Evolutionary conservation across 306 rosid genomes (phyloP).

Genomic region (Arachis hypogaea): DNA sequence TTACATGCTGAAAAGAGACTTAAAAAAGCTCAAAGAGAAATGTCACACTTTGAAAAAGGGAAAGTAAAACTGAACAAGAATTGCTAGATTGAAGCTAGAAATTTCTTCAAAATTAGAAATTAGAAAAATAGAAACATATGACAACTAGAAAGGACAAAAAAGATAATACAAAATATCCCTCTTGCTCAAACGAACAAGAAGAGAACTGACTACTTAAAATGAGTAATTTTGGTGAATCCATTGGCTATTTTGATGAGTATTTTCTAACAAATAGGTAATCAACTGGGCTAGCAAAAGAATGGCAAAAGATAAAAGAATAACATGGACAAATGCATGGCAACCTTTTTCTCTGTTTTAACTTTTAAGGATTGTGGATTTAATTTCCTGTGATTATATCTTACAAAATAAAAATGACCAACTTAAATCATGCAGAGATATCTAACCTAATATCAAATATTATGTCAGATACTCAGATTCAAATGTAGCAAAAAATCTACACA

Average conservation of each 20-base stretch:
- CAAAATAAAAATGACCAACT: constrained; percentile 10
- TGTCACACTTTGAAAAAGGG: background rate
- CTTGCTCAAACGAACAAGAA: background rate
- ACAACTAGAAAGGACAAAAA: constrained; percentile 11
- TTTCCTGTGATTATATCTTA: background rate
- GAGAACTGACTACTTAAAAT: background rate
- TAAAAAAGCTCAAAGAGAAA: background rate
- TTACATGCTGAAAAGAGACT: background rate
- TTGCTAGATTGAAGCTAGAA: constrained; percentile 9
- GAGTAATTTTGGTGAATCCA: background rate
- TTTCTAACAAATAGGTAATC: background rate
- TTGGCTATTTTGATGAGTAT: background rate
- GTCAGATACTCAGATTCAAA: constrained; percentile 24
- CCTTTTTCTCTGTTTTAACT: constrained; percentile 10
- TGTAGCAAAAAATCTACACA: constrained; percentile 11
- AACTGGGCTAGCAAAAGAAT: background rate
- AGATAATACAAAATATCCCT: background rate
- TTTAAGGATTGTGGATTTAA: background rate
- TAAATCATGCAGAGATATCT: constrained; percentile 23
- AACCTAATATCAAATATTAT: background rate
- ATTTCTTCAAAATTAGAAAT: constrained; percentile 4
- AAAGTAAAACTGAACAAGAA: constrained; percentile 20
- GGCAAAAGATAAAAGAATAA: constrained; percentile 3
- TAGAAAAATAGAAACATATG: background rate
- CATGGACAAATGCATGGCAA: constrained; percentile 14